These are phyloP conservation scores for Ophiostoma perfectum DNA, from an alignment of 2,329 filamentous ascomycete species.

Conservation along the genomic window DNA sequence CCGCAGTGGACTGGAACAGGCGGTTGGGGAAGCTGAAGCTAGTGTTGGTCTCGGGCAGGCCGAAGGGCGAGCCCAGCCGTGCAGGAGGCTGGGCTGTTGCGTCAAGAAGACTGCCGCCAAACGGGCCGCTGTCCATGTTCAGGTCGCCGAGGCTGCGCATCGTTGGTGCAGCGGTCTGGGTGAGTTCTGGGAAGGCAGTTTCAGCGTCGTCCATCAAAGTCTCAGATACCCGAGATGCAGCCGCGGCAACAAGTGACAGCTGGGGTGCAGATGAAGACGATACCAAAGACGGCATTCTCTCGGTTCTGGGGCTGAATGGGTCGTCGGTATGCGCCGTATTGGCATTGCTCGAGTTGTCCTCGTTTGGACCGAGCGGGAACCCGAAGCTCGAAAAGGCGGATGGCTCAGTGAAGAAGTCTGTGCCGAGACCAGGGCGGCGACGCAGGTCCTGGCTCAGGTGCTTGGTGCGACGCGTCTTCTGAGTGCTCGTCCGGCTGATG, in stretches of 20 bases:
- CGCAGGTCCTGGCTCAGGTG: conserved; percentile 45
- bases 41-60: conserved; percentile 23
- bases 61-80: conserved; percentile 57
- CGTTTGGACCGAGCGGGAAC: conserved; percentile 26
- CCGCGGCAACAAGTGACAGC: conserved; percentile 21
- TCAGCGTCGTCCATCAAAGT: not conserved
- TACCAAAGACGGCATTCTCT: conserved; percentile 22
- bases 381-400: conserved; percentile 26
- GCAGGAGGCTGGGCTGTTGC: conserved; percentile 31
- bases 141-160: conserved; percentile 23
- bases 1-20: conserved; percentile 41
- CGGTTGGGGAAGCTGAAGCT: conserved; percentile 60
- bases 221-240: not conserved
- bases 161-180: conserved; percentile 28
- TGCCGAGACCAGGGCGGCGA: conserved; percentile 51
- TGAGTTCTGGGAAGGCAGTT: not conserved
- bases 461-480: conserved; percentile 48
- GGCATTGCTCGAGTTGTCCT: conserved; percentile 21
- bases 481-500: conserved; percentile 49
- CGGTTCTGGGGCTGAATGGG: conserved; percentile 35
- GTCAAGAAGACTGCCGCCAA: conserved; percentile 17
- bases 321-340: conserved; percentile 35
- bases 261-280: conserved; percentile 31
- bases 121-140: conserved; percentile 7
- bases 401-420: conserved; percentile 50